These are phyloP conservation scores for Priceomyces haplophilus DNA, from an alignment of 805 yeast species.

Conservation along the genomic window DNA sequence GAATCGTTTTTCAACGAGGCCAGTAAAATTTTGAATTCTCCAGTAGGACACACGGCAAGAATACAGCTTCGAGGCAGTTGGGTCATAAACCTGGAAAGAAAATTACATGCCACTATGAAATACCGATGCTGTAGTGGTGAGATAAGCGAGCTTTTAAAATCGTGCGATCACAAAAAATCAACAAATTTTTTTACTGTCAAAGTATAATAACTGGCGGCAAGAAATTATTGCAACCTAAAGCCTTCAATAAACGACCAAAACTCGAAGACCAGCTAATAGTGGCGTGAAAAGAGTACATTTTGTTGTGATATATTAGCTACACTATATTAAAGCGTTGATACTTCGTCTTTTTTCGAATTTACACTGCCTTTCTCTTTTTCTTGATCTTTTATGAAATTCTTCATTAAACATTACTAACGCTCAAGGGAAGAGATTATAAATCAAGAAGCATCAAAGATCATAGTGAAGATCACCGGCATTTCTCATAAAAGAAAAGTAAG, in stretches of 20 bases:
- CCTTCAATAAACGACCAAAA: not conserved
- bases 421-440: not conserved
- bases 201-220: not conserved
- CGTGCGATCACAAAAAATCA: constrained; percentile 8
- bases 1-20: too few species aligned
- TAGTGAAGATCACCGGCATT: not conserved
- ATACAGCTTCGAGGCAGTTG: too few species aligned
- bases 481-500: not conserved
- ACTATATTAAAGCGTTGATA: not conserved
- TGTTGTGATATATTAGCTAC: not conserved
- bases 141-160: constrained; percentile 3
- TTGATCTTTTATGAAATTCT: not conserved
- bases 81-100: too few species aligned
- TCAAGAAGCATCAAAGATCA: not conserved
- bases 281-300: not conserved
- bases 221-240: not conserved
- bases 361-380: not conserved
- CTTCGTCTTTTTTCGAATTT: not conserved
- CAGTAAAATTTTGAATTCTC: too few species aligned
- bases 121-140: not conserved
- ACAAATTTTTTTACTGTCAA: not conserved
- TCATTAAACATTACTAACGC: not conserved
- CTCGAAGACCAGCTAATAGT: not conserved
- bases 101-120: too few species aligned
- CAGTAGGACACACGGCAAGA: too few species aligned